Evolutionary conservation across 2,329 filamentous ascomycete species (phyloP), one percentile per base, ranked within the genome.

Genomic region (Colletotrichum sp.): DNA sequence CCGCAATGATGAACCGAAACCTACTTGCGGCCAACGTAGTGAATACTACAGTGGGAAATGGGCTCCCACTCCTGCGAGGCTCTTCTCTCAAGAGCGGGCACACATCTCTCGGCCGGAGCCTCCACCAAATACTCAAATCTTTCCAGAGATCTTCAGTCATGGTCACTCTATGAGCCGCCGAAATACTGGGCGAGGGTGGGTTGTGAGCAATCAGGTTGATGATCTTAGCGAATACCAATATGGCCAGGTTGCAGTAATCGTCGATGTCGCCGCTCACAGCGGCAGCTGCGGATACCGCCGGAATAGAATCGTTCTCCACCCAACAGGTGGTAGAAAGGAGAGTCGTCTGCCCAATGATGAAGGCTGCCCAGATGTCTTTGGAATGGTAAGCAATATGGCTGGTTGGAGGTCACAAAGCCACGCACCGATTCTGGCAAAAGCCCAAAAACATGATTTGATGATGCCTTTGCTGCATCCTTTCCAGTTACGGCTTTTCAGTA

Each of bases 401-500:
- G 18, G 27, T 12, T n/a, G 29, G 29, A 59, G n/a, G 15, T 18
- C 8, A 27, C 7, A n/a, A 6, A 9, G 29, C 27, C n/a, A 21
- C 47, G 9, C 58, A 70, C 73, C 70, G 15, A 75, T 73, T 3
- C 70, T 33, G 18, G 73, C 73, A 62, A 75, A 75, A 8, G 70
- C 66, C 73, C 73, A 75, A 55, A 75, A 75, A 54, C 73, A 75
- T 6, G 70, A 43, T 31, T 73, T 75, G 11, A 73, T 66, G 18
- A 73, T 70, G 7, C 70, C 66, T n/a, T 31, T 33, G 21, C 36
- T 73, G 24, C 33, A 51, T 4, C 73, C 73, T 36, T 65, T 58
- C 73, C 73, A 73, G 3, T 29, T 33, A 3, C 66, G 59, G 24
- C 47, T 70, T 24, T 58, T 62, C 9, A 75, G 36, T 18, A 75